Evolutionary conservation across 768 basidiomycete species (phyloP), one percentile per base, ranked within the genome.

Genomic region (Panaeolus papilionaceus): DNA sequence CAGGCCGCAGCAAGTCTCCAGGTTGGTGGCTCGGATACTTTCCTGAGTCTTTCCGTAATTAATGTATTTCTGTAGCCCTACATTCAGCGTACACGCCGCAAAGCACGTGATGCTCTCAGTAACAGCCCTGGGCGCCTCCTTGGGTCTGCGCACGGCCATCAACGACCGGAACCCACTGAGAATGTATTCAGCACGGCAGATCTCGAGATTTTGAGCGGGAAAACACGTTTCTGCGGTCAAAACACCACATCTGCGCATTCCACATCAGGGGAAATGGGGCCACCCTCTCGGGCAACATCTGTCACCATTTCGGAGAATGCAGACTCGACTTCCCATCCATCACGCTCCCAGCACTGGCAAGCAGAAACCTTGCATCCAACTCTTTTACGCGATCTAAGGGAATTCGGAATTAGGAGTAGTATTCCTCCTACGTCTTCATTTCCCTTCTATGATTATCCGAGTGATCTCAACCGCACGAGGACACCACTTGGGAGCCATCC

Each of bases 151-250:
- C 54, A 40, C 62, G 63, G 68, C 71, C 66, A 67, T 69, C 38
- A 71, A 73, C 67, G 62, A 70, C 3, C 68, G 68, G 37, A 68
- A 64, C 8, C 71, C 84, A 63, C 78, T 80, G 4, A 58, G 16
- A 58, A 16, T 37, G 6, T 37, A 28, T 58, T 58, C 33, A 58
- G 54, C 54, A 73, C 80, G 37, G 78, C 78, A 1, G 88, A 89
- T 64, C 83, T 89, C 28, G 85, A 88, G 69, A 81, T 86, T 33
- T 75, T 89, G 47, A 84, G 83, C 26, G 89, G 89, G 2, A 84
- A 82, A 70, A 89, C 89, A 0, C 77, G 67, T 61, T 38, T 73
- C 54, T 45, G 54, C 28, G 54, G 54, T 58, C 26, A 28, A 14
- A 58, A 37, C n/a, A 58, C 26, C 14, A 12, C 54, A 12, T 14